Conservation (phyloP, 2,329 filamentous ascomycete species). For the Penicillium sp. region DNA sequence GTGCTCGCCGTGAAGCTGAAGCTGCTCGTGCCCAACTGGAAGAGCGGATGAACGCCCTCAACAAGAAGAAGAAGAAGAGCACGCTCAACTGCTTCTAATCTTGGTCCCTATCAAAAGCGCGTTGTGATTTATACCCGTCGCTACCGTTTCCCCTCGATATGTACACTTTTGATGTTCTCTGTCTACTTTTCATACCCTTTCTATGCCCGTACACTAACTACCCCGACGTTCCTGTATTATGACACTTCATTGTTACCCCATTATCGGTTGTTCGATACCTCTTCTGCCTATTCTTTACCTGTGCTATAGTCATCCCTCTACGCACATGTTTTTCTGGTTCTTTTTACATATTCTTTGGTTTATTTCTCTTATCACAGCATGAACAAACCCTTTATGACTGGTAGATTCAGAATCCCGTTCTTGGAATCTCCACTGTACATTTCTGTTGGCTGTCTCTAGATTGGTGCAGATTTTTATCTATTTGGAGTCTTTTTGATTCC, state of each 20-base stretch:
- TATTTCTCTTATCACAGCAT: slow-evolving; percentile 2
- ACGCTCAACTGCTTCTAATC: slow-evolving; percentile 95
- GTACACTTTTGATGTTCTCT: slow-evolving; percentile 14
- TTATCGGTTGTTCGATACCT: slow-evolving; percentile 21
- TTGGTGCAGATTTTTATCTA: slow-evolving; percentile 3
- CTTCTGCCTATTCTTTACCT: slow-evolving; percentile 11
- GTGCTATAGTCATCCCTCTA: slow-evolving; percentile 11
- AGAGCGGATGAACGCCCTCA: slow-evolving; percentile 88
- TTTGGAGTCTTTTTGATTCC: neutral
- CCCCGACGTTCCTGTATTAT: slow-evolving; percentile 21
- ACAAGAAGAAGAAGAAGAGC: slow-evolving; percentile 89
- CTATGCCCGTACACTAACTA: slow-evolving; percentile 3
- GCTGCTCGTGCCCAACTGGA: slow-evolving; percentile 82
- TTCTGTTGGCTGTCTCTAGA: slow-evolving; percentile 13
- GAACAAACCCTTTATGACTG: slow-evolving; percentile 17
- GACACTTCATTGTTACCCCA: slow-evolving; percentile 12
- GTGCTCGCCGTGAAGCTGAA: slow-evolving; percentile 85
- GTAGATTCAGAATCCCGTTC: slow-evolving; percentile 11
- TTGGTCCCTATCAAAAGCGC: slow-evolving; percentile 12
- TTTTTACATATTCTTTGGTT: slow-evolving; percentile 14
- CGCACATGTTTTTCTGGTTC: slow-evolving; percentile 7
- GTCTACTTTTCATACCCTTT: slow-evolving; percentile 10
- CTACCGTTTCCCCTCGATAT: slow-evolving; percentile 12
- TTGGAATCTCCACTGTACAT: slow-evolving; percentile 19
- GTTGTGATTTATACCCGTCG: slow-evolving; percentile 13